Evolutionary conservation across 768 basidiomycete species (phyloP).

Genomic region (Naematelia encephala): DNA sequence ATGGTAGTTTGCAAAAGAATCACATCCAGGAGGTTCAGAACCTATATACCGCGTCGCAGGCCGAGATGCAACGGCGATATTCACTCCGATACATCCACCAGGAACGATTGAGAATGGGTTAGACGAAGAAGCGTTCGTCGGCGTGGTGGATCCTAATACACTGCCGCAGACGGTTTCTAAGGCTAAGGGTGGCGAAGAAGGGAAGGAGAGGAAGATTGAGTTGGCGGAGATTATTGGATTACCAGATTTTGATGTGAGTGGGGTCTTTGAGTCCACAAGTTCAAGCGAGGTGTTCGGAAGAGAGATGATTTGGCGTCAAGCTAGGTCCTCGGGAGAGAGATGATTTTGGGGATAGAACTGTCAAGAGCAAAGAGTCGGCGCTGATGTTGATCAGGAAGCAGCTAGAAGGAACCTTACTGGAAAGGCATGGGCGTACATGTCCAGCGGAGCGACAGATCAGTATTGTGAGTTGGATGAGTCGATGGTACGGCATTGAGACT

Average conservation of each 20-base stretch:
- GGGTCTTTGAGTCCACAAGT: too few relatives aligned
- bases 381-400: slow-evolving; percentile 56
- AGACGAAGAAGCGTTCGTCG: slow-evolving; percentile 28
- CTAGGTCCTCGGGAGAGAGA: too few relatives aligned
- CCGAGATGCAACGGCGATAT: slow-evolving; percentile 34
- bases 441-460: slow-evolving; percentile 41
- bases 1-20: slow-evolving; percentile 42
- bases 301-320: too few relatives aligned
- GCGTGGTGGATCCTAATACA: slow-evolving; percentile 40
- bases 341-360: too few relatives aligned
- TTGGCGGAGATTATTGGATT: slow-evolving; percentile 46
- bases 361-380: slow-evolving; percentile 64
- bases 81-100: slow-evolving; percentile 44
- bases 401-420: slow-evolving; percentile 71
- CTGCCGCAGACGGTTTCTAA: slow-evolving; percentile 28
- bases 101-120: slow-evolving; percentile 42
- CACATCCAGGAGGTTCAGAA: slow-evolving; percentile 46
- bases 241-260: slow-evolving; percentile 48
- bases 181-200: slow-evolving; percentile 16
- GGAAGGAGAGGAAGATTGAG: slow-evolving; percentile 36
- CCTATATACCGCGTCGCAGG: slow-evolving; percentile 45
- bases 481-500: too few relatives aligned
- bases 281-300: too few relatives aligned
- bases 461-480: slow-evolving; percentile 82
- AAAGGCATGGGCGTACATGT: slow-evolving; percentile 54